Evolutionary conservation across 2,329 filamentous ascomycete species (phyloP).

Genomic region (Fusarium proliferatum): DNA sequence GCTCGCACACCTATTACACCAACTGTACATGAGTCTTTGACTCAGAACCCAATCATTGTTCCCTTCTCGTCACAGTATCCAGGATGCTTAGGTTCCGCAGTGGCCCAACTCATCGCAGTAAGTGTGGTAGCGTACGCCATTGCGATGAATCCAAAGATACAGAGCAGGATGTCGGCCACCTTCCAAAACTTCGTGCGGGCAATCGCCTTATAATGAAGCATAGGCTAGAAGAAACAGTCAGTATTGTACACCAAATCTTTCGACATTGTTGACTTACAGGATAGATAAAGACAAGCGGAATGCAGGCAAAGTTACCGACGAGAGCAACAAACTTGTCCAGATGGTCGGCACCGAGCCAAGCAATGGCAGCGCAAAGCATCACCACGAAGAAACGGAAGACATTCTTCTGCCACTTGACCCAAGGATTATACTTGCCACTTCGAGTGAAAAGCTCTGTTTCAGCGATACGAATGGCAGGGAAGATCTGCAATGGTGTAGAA

Average conservation of each 20-base stretch:
- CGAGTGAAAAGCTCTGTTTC: conserved; percentile 94
- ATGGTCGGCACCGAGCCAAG: conserved; percentile 92
- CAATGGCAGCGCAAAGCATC: conserved; percentile 84
- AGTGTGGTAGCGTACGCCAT: conserved; percentile 93
- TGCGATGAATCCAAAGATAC: conserved; percentile 83
- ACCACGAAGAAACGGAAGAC: conserved; percentile 94
- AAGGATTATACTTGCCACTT: conserved; percentile 97
- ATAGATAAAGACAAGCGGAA: conserved; percentile 96
- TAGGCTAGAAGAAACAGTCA: conserved; percentile 70
- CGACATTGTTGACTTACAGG: conserved; percentile 73
- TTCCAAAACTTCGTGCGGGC: conserved; percentile 76
- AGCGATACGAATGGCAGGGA: conserved; percentile 96
- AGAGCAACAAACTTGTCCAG: conserved; percentile 97
- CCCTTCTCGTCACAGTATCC: conserved; percentile 64
- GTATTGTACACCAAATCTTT: conserved; percentile 5
- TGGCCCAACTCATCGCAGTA: conserved; percentile 88
- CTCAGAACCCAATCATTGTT: conserved; percentile 39
- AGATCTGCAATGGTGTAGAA: conserved; percentile 95
- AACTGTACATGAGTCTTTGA: not conserved
- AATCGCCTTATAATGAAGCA: conserved; percentile 88
- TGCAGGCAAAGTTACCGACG: conserved; percentile 97
- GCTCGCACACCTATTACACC: not conserved
- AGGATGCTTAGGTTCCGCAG: conserved; percentile 61
- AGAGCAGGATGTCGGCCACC: conserved; percentile 77
- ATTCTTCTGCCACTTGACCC: conserved; percentile 99